Base-by-base conservation (phyloP, 306 rosid genomes). In the Hippophae rhamnoides region DNA sequence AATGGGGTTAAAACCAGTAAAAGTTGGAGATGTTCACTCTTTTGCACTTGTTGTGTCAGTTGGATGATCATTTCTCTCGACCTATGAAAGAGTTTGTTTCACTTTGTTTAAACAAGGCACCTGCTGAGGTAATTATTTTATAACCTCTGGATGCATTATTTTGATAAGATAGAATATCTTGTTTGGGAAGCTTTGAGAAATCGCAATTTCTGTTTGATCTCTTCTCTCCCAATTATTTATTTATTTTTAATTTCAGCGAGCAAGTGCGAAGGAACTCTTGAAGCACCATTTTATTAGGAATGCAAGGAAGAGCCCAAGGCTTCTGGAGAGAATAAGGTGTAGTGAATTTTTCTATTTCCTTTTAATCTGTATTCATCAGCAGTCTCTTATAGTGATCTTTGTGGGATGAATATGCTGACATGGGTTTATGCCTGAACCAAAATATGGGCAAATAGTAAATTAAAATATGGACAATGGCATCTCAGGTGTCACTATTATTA, bases 41-140 rank as follows among this genome's bases (percentile, higher is more conserved):
- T 18, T 18, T 31, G 38, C 38, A 31, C 38, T 31, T 31, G 38
- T 4, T 1, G 38, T 31, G 38, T 31, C 89, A 92, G 99, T 80
- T 93, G 64, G 99, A 93, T 84, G 99, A 93, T 52, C 99, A 93
- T 70, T 93, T 93, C 79, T 93, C 95, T 65, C 95, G 94, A 56
- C 82, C 94, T 3, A 58, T 93, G 85, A 93, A 93, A 79, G 99
- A 93, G 74, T 89, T 93, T 62, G 99, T 93, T 57, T 75, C 99
- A 10, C 58, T 81, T 53, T 93, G 99, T 79, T 78, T 93, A 62
- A 93, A 89, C 87, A 93, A 89, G 77, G 79, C 75, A 77, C 95
- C 99, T 66, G 88, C 89, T 43, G 99, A 93, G 99, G 99, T 72
- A 80, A 82, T 82, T 66, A 52, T 52, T 53, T 43, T 57, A 52